A percentile compares a stretch with the other conserved stretches of the same genome.
phyloP scores from a whole-genome alignment of 345 rosid species.

The Schrenkiella parvula region DNA sequence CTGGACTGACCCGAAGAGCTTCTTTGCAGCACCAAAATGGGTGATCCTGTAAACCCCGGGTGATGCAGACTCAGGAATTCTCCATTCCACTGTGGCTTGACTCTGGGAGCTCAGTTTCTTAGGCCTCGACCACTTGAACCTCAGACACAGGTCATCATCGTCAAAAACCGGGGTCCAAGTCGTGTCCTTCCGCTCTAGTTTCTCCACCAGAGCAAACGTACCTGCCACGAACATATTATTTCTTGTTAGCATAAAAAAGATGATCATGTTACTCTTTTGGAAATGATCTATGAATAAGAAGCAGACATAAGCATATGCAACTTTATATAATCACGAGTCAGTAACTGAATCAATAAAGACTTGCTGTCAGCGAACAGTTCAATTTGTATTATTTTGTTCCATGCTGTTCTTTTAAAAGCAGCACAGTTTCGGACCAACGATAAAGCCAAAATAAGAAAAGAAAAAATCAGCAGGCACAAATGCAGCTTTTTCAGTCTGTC shows the following conservation, averaged over 20 bases:
- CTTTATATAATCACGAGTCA: not conserved
- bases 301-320: not conserved
- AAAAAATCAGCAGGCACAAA: not conserved
- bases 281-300: not conserved
- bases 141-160: constrained; percentile 90
- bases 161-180: constrained; percentile 83
- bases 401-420: not conserved
- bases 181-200: constrained; percentile 51
- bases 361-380: not conserved
- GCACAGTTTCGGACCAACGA: not conserved
- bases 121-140: constrained; percentile 87
- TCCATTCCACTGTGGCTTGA: constrained; percentile 79
- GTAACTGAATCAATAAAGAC: not conserved
- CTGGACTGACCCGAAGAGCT: constrained; percentile 51
- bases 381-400: not conserved
- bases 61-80: constrained; percentile 59
- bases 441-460: not conserved
- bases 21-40: constrained; percentile 92
- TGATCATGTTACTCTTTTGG: not conserved
- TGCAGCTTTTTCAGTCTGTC: not conserved
- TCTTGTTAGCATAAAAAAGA: constrained; percentile 6
- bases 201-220: constrained; percentile 84
- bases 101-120: constrained; percentile 63
- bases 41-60: constrained; percentile 79
- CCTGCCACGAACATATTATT: constrained; percentile 21